Conservation (phyloP, 1,284 basidiomycete genomes). For the Vanrija sp. region DNA sequence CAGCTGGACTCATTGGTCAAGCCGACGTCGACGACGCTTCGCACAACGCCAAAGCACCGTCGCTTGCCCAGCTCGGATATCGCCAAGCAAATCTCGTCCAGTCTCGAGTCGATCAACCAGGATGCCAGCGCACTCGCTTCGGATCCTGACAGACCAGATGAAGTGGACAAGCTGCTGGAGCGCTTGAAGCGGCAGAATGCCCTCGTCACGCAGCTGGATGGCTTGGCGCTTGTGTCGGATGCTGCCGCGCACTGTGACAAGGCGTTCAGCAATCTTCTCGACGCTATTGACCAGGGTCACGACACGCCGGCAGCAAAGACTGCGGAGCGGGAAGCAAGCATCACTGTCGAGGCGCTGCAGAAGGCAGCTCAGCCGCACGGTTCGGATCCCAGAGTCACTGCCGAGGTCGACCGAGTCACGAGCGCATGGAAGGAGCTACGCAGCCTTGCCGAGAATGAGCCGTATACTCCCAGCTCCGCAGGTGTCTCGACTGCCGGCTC, state of each 20-base stretch:
- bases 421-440: slow-evolving; percentile 24
- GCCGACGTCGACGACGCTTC: slow-evolving; percentile 8
- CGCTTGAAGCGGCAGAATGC: slow-evolving; percentile 7
- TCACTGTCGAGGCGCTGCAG: slow-evolving; percentile 3
- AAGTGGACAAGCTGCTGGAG: slow-evolving; percentile 6
- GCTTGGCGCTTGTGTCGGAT: slow-evolving; percentile 16
- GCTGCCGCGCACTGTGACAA: slow-evolving; percentile 21
- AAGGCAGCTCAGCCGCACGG: slow-evolving; percentile 9
- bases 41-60: slow-evolving; percentile 8
- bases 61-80: slow-evolving; percentile 18
- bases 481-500: not conserved
- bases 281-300: slow-evolving; percentile 15
- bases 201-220: slow-evolving; percentile 10
- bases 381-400: slow-evolving; percentile 19
- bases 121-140: slow-evolving; percentile 10
- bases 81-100: slow-evolving; percentile 5
- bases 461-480: not conserved
- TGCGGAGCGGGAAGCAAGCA: slow-evolving; percentile 2
- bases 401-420: slow-evolving; percentile 18
- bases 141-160: not conserved
- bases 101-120: slow-evolving; percentile 20
- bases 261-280: slow-evolving; percentile 25
- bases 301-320: not conserved
- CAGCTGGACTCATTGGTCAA: slow-evolving; percentile 16
- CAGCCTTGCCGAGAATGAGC: slow-evolving; percentile 13